Conservation (phyloP, 495 filamentous ascomycete genomes). For the Neurospora sp. region DNA sequence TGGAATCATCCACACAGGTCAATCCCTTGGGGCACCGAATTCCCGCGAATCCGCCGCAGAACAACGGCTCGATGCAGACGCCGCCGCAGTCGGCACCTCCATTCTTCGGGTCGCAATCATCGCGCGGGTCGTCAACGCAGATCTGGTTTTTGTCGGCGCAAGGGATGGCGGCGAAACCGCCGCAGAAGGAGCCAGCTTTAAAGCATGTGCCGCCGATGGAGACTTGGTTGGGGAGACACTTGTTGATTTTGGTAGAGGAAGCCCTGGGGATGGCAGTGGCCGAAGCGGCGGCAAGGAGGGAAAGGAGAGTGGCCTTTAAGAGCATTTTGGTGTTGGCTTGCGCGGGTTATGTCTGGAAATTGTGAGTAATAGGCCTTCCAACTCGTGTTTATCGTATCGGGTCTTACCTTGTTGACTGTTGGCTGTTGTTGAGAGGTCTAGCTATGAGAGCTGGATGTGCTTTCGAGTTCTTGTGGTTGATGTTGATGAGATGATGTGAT, state of each 20-base stretch:
- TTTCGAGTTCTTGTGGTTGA: not conserved
- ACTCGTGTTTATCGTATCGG: not conserved
- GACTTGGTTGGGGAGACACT: not conserved
- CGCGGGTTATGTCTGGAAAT: not conserved
- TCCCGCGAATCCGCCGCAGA: constrained; percentile 24
- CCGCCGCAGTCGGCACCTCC: constrained; percentile 16
- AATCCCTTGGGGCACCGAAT: constrained; percentile 11
- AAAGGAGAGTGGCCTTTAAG: not conserved
- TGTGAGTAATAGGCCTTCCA: not conserved
- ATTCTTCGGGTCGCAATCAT: constrained; percentile 13
- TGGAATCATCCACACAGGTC: constrained; percentile 22
- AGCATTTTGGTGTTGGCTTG: not conserved
- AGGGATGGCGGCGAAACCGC: constrained; percentile 17
- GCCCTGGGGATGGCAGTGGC: not conserved
- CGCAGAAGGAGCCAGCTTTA: constrained; percentile 22
- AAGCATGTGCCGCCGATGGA: constrained; percentile 19
- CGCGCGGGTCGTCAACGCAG: constrained; percentile 21
- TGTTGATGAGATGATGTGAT: not conserved
- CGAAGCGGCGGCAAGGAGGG: not conserved
- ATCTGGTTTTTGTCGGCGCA: constrained; percentile 15
- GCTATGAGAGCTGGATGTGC: not conserved
- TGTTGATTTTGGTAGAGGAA: not conserved
- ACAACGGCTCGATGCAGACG: constrained; percentile 19
- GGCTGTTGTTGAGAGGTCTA: not conserved
- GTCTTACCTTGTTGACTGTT: not conserved